Evolutionary conservation across 257 asterid genomes (phyloP).

Genomic region (Ballota nigra): DNA sequence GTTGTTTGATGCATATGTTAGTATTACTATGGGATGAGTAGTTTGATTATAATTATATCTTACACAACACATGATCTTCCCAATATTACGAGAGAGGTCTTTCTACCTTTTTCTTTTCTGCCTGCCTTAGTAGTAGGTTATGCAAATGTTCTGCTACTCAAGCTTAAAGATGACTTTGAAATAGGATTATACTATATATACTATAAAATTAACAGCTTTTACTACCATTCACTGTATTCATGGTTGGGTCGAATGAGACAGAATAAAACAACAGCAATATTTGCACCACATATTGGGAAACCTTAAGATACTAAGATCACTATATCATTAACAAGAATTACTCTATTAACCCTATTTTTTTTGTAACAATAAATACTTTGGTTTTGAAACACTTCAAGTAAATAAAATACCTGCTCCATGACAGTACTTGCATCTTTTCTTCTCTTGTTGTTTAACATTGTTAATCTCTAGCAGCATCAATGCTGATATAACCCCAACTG

Average conservation of each 20-base stretch:
- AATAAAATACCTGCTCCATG: conserved; percentile 70
- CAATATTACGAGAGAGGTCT: no score
- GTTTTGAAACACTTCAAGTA: neutral
- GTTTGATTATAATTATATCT: no score
- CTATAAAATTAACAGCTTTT: neutral
- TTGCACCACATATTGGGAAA: neutral
- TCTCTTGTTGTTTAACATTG: conserved; percentile 89
- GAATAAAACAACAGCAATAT: neutral
- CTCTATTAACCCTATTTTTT: neutral
- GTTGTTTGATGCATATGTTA: no score
- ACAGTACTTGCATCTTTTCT: conserved; percentile 89
- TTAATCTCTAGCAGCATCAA: conserved; percentile 79
- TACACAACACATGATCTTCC: no score
- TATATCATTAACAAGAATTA: neutral
- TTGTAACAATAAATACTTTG: neutral
- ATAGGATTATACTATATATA: neutral
- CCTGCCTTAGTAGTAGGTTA: no score
- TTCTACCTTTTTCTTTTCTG: no score
- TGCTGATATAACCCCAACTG: conserved; percentile 91
- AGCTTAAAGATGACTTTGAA: no score
- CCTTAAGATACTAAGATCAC: neutral
- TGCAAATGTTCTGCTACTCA: no score
- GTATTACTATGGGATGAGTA: no score
- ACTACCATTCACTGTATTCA: neutral
- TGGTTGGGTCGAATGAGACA: neutral